These are phyloP conservation scores for Microbotryum silenes-acaulis DNA, from an alignment of 1,284 basidiomycete genomes.

Conservation along the genomic window DNA sequence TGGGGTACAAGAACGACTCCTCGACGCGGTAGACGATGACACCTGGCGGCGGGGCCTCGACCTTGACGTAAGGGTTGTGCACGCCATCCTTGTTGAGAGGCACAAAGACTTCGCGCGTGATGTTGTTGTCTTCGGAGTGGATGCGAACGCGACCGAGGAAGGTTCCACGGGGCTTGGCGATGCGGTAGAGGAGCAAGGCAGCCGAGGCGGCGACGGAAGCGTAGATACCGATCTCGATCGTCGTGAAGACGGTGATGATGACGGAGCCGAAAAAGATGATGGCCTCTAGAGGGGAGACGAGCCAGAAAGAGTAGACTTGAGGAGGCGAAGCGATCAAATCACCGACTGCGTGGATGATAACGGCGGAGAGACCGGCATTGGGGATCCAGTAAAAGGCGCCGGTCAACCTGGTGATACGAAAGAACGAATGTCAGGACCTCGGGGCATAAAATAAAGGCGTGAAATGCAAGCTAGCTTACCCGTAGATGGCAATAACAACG, in stretches of 20 bases:
- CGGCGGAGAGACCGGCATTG: conserved; percentile 64
- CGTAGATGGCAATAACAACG: conserved; percentile 89
- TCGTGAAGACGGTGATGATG: conserved; percentile 55
- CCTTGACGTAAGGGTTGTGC: conserved; percentile 62
- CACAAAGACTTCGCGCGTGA: conserved; percentile 64
- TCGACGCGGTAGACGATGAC: conserved; percentile 89
- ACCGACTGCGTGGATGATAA: conserved; percentile 69
- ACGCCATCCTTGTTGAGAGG: conserved; percentile 57
- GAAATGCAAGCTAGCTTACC: conserved; percentile 47
- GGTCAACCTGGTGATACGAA: conserved; percentile 43
- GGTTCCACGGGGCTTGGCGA: conserved; percentile 83
- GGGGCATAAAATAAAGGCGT: neutral
- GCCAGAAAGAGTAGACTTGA: conserved; percentile 88
- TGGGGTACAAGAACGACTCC: conserved; percentile 89
- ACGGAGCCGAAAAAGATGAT: conserved; percentile 85
- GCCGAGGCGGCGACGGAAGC: conserved; percentile 70
- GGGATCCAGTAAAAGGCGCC: conserved; percentile 85
- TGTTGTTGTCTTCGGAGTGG: conserved; percentile 40
- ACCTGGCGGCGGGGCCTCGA: conserved; percentile 73
- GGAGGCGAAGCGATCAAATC: conserved; percentile 82
- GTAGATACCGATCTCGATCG: conserved; percentile 81
- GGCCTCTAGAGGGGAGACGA: conserved; percentile 86
- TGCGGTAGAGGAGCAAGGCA: conserved; percentile 74
- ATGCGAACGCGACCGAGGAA: conserved; percentile 78
- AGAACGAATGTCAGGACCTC: neutral